phyloP scores from a whole-genome alignment of 1,139 yeast species.

The Pichia kudriavzevii region DNA sequence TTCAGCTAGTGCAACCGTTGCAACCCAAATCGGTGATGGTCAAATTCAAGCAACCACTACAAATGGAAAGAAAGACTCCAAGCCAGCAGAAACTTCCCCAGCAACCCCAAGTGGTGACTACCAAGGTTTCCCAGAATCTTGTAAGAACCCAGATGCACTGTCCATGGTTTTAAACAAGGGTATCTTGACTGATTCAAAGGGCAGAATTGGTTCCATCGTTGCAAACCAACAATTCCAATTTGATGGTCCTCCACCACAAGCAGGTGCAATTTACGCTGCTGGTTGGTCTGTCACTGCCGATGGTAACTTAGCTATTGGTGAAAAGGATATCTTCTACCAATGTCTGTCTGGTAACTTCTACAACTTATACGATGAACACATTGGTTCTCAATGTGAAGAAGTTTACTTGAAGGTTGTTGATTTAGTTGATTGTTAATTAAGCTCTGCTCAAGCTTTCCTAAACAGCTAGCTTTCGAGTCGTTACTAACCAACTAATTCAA shows the following conservation, averaged over 20 bases:
- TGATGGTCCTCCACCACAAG: constrained; percentile 89
- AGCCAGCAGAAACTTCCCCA: constrained; percentile 24
- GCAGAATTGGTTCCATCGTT: constrained; percentile 76
- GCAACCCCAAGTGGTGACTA: constrained; percentile 32
- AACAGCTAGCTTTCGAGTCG: no score
- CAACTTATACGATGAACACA: constrained; percentile 68
- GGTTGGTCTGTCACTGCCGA: constrained; percentile 70
- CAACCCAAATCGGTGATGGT: constrained; percentile 53
- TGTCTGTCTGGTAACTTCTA: constrained; percentile 74
- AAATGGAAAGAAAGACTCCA: no score
- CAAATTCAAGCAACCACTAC: constrained; percentile 44
- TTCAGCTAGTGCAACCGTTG: constrained; percentile 30
- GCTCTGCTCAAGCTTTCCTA: no score
- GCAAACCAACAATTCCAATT: constrained; percentile 85
- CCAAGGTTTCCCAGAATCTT: constrained; percentile 35
- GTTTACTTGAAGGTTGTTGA: constrained; percentile 62
- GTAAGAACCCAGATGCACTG: constrained; percentile 45
- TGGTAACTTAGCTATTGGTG: constrained; percentile 67
- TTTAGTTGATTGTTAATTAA: constrained; percentile 48
- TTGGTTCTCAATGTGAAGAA: constrained; percentile 59
- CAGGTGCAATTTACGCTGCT: constrained; percentile 78
- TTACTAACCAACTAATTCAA: no score
- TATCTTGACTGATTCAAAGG: constrained; percentile 50
- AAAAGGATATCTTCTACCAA: constrained; percentile 59
- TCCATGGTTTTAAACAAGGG: constrained; percentile 46